A percentile compares a stretch with the other conserved stretches of the same genome.
phyloP scores from a whole-genome alignment of 2,329 filamentous ascomycete species.

The Endoconidiophora laricicola region DNA sequence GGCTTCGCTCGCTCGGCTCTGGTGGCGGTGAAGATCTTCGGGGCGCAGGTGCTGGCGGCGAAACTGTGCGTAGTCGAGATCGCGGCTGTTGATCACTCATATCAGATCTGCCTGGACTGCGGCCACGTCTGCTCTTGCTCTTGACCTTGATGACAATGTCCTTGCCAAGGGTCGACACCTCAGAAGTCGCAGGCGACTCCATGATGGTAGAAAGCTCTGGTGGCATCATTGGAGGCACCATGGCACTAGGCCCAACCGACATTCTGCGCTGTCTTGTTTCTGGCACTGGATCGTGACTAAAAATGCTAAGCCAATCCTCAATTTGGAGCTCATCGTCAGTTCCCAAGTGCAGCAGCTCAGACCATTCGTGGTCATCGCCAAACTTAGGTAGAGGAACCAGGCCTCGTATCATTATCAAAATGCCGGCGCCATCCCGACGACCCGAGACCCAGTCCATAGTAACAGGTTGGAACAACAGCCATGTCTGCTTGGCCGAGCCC shows the following conservation, averaged over 20 bases:
- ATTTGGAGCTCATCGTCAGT: conserved; percentile 63
- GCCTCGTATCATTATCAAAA: conserved; percentile 79
- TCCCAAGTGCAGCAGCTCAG: conserved; percentile 63
- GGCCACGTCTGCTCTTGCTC: conserved; percentile 10
- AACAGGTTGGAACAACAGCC: conserved; percentile 87
- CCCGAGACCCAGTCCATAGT: conserved; percentile 58
- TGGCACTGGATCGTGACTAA: conserved; percentile 38
- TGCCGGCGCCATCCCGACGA: conserved; percentile 54
- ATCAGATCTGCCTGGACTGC: conserved; percentile 3
- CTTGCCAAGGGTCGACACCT: conserved; percentile 3
- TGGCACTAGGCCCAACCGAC: conserved; percentile 16
- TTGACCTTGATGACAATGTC: conserved; percentile 8
- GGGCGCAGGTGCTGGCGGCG: neutral
- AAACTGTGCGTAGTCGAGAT: neutral
- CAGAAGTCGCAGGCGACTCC: conserved; percentile 9
- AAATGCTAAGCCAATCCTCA: conserved; percentile 72
- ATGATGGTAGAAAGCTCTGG: conserved; percentile 10
- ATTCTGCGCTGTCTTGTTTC: conserved; percentile 22
- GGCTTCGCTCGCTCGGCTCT: conserved; percentile 16
- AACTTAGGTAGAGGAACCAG: conserved; percentile 16
- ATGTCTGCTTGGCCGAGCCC: conserved; percentile 53
- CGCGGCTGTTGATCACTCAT: neutral
- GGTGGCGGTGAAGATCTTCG: neutral
- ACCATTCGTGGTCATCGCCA: conserved; percentile 53
- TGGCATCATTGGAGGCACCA: conserved; percentile 1